These are phyloP conservation scores for Alternaria sp. DNA, from an alignment of 2,329 filamentous ascomycete species.

Conservation along the genomic window DNA sequence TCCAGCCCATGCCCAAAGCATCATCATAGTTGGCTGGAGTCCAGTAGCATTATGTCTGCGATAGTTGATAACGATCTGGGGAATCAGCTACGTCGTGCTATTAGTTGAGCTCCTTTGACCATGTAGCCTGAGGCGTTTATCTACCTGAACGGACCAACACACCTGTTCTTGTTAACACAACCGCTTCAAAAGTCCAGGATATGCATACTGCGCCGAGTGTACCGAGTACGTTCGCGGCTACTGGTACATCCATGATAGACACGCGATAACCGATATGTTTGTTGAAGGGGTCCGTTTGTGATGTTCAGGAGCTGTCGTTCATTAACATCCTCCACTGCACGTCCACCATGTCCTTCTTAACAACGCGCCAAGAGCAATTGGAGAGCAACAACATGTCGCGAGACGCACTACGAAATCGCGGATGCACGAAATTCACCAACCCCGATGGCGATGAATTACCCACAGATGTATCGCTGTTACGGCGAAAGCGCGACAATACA, in stretches of 20 bases:
- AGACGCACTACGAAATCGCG: neutral
- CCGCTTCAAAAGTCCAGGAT: too few relatives aligned
- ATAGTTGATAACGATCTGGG: constrained; percentile 75
- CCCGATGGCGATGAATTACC: neutral
- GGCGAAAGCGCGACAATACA: constrained; percentile 3
- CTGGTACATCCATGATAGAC: constrained; percentile 62
- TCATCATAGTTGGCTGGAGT: constrained; percentile 75
- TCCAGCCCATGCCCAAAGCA: constrained; percentile 74
- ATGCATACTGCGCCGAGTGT: constrained; percentile 65
- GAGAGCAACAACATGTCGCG: neutral
- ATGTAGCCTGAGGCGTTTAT: constrained; percentile 10
- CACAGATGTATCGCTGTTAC: neutral
- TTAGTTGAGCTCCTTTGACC: neutral
- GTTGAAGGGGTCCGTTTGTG: neutral
- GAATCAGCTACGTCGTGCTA: constrained; percentile 63
- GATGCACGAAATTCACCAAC: neutral
- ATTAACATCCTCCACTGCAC: constrained; percentile 1
- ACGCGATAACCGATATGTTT: neutral
- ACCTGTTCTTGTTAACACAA: constrained; percentile 42
- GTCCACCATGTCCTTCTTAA: neutral
- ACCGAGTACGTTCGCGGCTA: constrained; percentile 67
- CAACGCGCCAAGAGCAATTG: constrained; percentile 6
- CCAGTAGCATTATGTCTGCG: constrained; percentile 71
- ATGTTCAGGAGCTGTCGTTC: constrained; percentile 1
- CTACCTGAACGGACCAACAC: constrained; percentile 72